A percentile compares a stretch with the other conserved stretches of the same genome.
Conservation (phyloP, 2,329 filamentous ascomycete species). For the Apiospora rasikravindrae region DNA sequence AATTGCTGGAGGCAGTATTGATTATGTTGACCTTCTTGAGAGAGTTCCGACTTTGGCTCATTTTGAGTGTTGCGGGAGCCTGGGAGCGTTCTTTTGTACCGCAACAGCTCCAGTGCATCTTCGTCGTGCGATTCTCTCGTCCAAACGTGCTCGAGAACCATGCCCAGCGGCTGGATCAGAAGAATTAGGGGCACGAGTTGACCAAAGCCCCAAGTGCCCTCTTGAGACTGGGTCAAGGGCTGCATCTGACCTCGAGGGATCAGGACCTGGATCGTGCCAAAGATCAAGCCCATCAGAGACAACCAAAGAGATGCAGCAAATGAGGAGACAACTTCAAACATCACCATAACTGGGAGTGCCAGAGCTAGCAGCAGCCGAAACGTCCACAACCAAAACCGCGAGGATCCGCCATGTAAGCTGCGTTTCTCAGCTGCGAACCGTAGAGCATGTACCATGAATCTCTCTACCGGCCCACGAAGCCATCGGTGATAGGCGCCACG, state of each 20-base stretch:
- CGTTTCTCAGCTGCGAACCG: not conserved
- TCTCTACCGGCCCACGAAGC: slow-evolving; percentile 7
- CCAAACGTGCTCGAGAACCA: slow-evolving; percentile 19
- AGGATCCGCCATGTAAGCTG: not conserved
- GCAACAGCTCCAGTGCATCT: not conserved
- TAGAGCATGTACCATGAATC: not conserved
- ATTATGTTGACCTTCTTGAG: not conserved
- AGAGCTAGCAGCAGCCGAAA: slow-evolving; percentile 15
- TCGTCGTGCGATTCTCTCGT: not conserved
- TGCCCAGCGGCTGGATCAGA: slow-evolving; percentile 19
- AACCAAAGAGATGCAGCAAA: slow-evolving; percentile 21
- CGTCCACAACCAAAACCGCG: slow-evolving; percentile 13
- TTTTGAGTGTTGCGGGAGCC: not conserved
- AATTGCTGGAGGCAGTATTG: not conserved
- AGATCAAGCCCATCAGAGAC: slow-evolving; percentile 19
- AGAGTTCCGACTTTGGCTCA: not conserved
- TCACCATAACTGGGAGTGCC: slow-evolving; percentile 13
- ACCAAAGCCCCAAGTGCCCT: slow-evolving; percentile 21
- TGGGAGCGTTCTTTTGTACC: not conserved
- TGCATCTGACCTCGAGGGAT: slow-evolving; percentile 20
- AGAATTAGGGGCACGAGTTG: slow-evolving; percentile 20
- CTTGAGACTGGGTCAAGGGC: slow-evolving; percentile 7
- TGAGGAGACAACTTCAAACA: slow-evolving; percentile 18
- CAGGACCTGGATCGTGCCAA: slow-evolving; percentile 20
- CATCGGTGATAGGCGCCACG: not conserved